These are phyloP conservation scores for Vitis riparia DNA, from an alignment of 164 flowering plant species.

Conservation along the genomic window DNA sequence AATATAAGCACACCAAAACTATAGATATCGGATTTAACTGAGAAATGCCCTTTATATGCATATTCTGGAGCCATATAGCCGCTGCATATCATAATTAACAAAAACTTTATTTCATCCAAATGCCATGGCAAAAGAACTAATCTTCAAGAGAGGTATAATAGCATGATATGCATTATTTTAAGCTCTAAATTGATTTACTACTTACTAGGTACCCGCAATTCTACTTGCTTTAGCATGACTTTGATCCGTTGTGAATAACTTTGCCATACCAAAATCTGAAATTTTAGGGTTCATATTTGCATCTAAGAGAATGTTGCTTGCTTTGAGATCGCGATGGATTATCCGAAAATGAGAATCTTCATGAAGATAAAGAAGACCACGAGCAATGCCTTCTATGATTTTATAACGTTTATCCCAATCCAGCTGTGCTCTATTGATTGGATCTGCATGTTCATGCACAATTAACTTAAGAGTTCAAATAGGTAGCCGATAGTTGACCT, in stretches of 20 bases:
- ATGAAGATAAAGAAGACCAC: slow-evolving; percentile 53
- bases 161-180: no score
- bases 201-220: slow-evolving; percentile 52
- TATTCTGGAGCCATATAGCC: slow-evolving; percentile 35
- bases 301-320: slow-evolving; percentile 44
- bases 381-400: slow-evolving; percentile 39
- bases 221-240: slow-evolving; percentile 23
- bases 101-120: no score
- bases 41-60: slow-evolving; percentile 16
- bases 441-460: slow-evolving; percentile 19
- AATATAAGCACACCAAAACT: slow-evolving; percentile 33
- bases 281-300: slow-evolving; percentile 45
- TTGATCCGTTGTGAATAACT: slow-evolving; percentile 28
- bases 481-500: neutral
- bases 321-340: slow-evolving; percentile 54
- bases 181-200: neutral
- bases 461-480: neutral
- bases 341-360: slow-evolving; percentile 35
- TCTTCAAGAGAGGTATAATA: neutral
- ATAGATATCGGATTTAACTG: slow-evolving; percentile 32
- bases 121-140: no score
- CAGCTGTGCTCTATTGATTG: neutral
- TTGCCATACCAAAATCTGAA: slow-evolving; percentile 54
- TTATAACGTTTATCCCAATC: slow-evolving; percentile 36
- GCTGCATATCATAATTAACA: slow-evolving; percentile 1